phyloP scores from a whole-genome alignment of 495 filamentous ascomycete genomes.

The Lineolata rhizophorae region DNA sequence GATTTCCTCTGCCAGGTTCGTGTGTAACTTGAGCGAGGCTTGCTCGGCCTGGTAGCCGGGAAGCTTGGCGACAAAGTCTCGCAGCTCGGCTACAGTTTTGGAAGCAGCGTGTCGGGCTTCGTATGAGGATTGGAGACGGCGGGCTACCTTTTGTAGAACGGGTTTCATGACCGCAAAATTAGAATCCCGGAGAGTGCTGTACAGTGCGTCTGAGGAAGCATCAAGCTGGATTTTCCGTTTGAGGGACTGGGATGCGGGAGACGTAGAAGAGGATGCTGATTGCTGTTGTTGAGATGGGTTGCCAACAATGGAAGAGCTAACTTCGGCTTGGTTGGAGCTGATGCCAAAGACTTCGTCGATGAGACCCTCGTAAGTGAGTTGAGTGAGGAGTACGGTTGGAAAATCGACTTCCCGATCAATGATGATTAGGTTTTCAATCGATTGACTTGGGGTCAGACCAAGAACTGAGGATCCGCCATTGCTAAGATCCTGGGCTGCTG shows the following conservation, averaged over 20 bases:
- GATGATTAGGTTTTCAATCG: slow-evolving; percentile 75
- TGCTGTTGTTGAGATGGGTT: slow-evolving; percentile 29
- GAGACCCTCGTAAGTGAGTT: slow-evolving; percentile 90
- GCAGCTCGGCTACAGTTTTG: slow-evolving; percentile 73
- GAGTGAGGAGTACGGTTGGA: slow-evolving; percentile 74
- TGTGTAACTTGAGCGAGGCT: slow-evolving; percentile 76
- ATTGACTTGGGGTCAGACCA: slow-evolving; percentile 65
- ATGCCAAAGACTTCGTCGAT: slow-evolving; percentile 91
- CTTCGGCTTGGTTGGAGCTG: slow-evolving; percentile 65
- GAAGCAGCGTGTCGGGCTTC: slow-evolving; percentile 62
- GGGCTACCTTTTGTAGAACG: slow-evolving; percentile 74
- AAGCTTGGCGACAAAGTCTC: slow-evolving; percentile 77
- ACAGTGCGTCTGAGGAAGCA: slow-evolving; percentile 74
- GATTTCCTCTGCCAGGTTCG: slow-evolving; percentile 80
- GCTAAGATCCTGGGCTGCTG: slow-evolving; percentile 49
- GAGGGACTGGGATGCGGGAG: slow-evolving; percentile 31
- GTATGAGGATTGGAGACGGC: slow-evolving; percentile 70
- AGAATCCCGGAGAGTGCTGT: slow-evolving; percentile 67
- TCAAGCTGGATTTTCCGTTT: slow-evolving; percentile 86
- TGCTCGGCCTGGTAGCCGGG: slow-evolving; percentile 87
- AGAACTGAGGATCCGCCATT: slow-evolving; percentile 33
- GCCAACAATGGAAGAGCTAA: slow-evolving; percentile 83
- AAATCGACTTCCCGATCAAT: slow-evolving; percentile 91
- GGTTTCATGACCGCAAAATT: slow-evolving; percentile 90
- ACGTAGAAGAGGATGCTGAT: slow-evolving; percentile 29